These are phyloP conservation scores for Perkinsus marinus DNA, from an alignment of 169 alveolate genomes.

Conservation along the genomic window DNA sequence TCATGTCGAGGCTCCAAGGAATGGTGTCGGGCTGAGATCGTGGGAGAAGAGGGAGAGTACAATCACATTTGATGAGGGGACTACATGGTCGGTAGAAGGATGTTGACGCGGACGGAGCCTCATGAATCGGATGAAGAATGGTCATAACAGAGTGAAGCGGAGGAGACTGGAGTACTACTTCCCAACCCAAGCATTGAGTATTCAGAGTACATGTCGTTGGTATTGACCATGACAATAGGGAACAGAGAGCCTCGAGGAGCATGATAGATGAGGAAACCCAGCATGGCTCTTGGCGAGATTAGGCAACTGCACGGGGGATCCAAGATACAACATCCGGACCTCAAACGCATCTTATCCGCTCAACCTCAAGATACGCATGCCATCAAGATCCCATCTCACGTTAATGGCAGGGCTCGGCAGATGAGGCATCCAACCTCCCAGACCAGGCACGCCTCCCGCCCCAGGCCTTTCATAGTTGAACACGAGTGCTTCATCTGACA, in stretches of 20 bases:
- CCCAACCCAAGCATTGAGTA: neutral
- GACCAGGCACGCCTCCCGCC: neutral
- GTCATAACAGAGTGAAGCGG: neutral
- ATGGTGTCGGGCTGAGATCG: neutral
- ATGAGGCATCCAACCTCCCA: neutral
- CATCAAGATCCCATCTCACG: neutral
- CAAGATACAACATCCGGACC: neutral
- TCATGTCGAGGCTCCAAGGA: neutral
- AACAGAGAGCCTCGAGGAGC: neutral
- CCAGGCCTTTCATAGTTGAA: neutral
- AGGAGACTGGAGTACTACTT: neutral
- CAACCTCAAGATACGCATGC: neutral
- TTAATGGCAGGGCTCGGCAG: neutral
- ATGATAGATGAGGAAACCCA: neutral
- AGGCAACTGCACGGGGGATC: neutral
- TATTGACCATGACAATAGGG: neutral
- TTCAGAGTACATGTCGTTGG: neutral
- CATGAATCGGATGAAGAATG: neutral
- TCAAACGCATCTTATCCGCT: neutral
- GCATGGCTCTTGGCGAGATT: neutral
- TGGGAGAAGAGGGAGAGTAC: neutral
- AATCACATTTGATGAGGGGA: neutral
- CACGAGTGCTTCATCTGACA: neutral
- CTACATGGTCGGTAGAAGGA: neutral
- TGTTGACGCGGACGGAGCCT: neutral